Percentiles rank a stretch among this genome's conserved stretches.
These are phyloP conservation scores for Penicillium coffeae DNA, from an alignment of 495 filamentous ascomycete genomes.

Conservation along the genomic window DNA sequence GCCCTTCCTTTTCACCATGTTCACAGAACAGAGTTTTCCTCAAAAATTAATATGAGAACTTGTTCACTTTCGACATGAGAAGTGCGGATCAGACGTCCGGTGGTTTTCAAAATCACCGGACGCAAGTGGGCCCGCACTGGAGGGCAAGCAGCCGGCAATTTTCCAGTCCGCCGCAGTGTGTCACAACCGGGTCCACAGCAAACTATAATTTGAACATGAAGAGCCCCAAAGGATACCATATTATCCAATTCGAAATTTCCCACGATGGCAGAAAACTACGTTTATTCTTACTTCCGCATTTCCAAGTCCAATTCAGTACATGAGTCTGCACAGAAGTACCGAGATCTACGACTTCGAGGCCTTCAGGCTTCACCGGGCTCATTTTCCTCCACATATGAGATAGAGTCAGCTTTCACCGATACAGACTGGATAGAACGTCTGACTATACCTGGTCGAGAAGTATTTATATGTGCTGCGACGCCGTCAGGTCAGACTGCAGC, in stretches of 20 bases:
- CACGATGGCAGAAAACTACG: slow-evolving; percentile 7
- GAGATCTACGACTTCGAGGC: slow-evolving; percentile 22
- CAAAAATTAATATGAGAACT: too few relatives aligned
- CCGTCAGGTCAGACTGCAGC: neutral
- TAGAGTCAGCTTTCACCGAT: slow-evolving; percentile 26
- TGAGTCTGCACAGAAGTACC: slow-evolving; percentile 23
- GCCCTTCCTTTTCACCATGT: neutral
- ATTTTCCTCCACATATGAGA: slow-evolving; percentile 32
- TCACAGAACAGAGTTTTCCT: neutral
- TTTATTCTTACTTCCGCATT: slow-evolving; percentile 18
- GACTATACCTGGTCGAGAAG: slow-evolving; percentile 10
- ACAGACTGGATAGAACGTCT: slow-evolving; percentile 24
- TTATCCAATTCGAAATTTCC: neutral
- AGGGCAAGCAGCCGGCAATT: neutral
- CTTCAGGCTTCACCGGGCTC: slow-evolving; percentile 21
- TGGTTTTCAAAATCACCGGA: neutral
- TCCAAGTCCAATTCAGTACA: slow-evolving; percentile 13
- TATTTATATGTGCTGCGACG: slow-evolving; percentile 32
- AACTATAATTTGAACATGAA: slow-evolving; percentile 1
- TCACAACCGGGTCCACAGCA: neutral
- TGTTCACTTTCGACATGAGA: too few relatives aligned
- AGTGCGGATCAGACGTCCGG: too few relatives aligned
- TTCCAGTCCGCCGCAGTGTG: slow-evolving; percentile 10
- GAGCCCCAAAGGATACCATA: too few relatives aligned
- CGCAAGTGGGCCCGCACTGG: neutral